Conservation (phyloP, 768 basidiomycete species). For the Lactarius hatsudake region DNA sequence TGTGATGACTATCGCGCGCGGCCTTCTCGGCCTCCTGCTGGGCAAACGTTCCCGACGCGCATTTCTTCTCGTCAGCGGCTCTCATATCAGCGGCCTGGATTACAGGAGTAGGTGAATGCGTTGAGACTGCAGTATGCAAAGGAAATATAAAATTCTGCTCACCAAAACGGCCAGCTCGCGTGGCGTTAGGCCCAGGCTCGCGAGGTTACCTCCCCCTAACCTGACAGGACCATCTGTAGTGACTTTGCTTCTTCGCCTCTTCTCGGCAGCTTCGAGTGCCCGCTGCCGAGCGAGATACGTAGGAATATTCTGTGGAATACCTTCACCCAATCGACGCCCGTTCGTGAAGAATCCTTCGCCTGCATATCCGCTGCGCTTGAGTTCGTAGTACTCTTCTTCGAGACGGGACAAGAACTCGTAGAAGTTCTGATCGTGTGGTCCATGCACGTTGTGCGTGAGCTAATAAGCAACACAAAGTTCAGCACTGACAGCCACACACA, state of each 20-base stretch:
- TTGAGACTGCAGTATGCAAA: not conserved
- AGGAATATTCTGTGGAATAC: constrained; percentile 65
- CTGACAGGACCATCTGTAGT: constrained; percentile 47
- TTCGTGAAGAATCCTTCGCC: constrained; percentile 87
- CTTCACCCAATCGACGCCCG: constrained; percentile 68
- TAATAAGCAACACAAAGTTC: constrained; percentile 32
- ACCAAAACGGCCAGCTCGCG: constrained; percentile 74
- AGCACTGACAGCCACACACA: constrained; percentile 2
- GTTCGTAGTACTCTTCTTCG: constrained; percentile 80
- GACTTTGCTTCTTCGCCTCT: constrained; percentile 47
- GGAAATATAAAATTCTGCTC: constrained; percentile 33
- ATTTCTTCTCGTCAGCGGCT: constrained; percentile 67
- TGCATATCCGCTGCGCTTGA: constrained; percentile 77
- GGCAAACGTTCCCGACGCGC: constrained; percentile 58
- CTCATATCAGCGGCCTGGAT: constrained; percentile 83
- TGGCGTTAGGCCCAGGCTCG: constrained; percentile 48
- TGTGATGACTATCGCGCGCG: constrained; percentile 59
- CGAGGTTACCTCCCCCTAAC: constrained; percentile 52
- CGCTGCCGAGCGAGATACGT: constrained; percentile 60
- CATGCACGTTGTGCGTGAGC: constrained; percentile 88
- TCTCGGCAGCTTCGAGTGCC: constrained; percentile 81
- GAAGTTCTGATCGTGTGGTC: constrained; percentile 85
- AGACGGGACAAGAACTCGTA: constrained; percentile 69
- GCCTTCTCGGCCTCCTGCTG: constrained; percentile 67
- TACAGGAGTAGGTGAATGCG: not conserved